Conservation (phyloP, 2,329 filamentous ascomycete species). For the Monosporascus sp. region DNA sequence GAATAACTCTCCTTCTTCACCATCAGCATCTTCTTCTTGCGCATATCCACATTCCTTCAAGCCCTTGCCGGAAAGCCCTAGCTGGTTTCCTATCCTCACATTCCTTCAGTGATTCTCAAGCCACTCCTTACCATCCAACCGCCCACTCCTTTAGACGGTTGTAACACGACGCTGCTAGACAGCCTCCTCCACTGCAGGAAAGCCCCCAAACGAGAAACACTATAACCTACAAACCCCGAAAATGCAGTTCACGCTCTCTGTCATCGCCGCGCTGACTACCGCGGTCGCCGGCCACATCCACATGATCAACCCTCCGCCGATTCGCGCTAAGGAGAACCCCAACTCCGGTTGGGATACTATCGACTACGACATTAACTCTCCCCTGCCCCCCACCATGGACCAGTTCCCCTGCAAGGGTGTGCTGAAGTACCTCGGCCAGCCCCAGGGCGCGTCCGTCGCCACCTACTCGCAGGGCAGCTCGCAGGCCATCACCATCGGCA, state of each 20-base stretch:
- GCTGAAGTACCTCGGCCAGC: constrained; percentile 42
- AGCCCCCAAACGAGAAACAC: constrained; percentile 7
- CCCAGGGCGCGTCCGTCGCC: constrained; percentile 48
- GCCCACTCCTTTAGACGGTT: neutral
- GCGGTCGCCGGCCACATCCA: constrained; percentile 51
- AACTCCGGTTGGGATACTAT: constrained; percentile 34
- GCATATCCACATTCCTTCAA: neutral
- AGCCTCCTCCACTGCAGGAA: neutral
- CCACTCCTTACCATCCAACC: neutral
- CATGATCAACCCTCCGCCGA: constrained; percentile 47
- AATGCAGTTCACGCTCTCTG: constrained; percentile 35
- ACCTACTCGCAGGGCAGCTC: constrained; percentile 57
- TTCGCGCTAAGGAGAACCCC: constrained; percentile 49
- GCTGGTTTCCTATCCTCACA: neutral
- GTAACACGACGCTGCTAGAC: neutral
- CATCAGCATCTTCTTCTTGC: neutral
- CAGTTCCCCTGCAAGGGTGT: constrained; percentile 75
- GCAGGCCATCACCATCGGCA: constrained; percentile 60
- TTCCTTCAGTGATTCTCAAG: neutral
- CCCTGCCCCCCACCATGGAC: constrained; percentile 50
- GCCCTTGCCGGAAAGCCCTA: neutral
- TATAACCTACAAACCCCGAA: constrained; percentile 20
- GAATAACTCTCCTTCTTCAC: neutral
- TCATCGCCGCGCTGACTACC: constrained; percentile 36
- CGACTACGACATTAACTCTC: constrained; percentile 69